Conservation (phyloP, 2,329 filamentous ascomycete genomes). For the Ascochyta rabiei region DNA sequence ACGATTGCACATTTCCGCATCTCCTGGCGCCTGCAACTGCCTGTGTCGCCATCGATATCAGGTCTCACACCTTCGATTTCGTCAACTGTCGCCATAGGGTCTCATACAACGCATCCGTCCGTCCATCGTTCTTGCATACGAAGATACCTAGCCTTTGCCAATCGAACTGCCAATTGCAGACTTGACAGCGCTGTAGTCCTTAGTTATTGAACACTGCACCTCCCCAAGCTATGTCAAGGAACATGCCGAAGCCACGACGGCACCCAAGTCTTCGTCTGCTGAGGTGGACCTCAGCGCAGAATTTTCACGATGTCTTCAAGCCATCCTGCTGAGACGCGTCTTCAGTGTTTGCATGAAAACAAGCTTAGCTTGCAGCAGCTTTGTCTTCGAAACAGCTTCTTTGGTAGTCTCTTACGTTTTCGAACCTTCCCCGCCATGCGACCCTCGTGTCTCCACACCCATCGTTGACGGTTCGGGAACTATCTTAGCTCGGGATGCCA, state of each 20-base stretch:
- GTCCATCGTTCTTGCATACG: constrained; percentile 4
- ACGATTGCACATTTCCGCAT: constrained; percentile 21
- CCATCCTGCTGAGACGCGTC: constrained; percentile 25
- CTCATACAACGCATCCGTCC: constrained; percentile 9
- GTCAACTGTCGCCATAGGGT: constrained; percentile 27
- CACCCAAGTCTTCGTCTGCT: constrained; percentile 1
- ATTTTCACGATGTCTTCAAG: constrained; percentile 27
- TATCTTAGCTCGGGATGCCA: constrained; percentile 37
- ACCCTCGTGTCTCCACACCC: constrained; percentile 30
- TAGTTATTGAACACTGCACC: not conserved
- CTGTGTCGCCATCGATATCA: constrained; percentile 27
- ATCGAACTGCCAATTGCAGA: not conserved
- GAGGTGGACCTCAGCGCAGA: constrained; percentile 25
- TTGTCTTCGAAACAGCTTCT: constrained; percentile 27
- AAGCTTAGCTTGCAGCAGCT: constrained; percentile 23
- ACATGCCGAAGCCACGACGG: not conserved
- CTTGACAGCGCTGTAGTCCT: not conserved
- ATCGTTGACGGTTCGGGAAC: constrained; percentile 34
- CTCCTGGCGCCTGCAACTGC: constrained; percentile 18
- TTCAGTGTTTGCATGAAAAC: constrained; percentile 28
- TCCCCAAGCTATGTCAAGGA: not conserved
- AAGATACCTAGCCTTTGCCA: not conserved
- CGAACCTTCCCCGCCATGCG: constrained; percentile 45
- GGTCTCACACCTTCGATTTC: constrained; percentile 32
- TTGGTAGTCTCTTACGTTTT: constrained; percentile 47